Conservation (phyloP, 129 eudicot species). For the Artemisia annua region DNA sequence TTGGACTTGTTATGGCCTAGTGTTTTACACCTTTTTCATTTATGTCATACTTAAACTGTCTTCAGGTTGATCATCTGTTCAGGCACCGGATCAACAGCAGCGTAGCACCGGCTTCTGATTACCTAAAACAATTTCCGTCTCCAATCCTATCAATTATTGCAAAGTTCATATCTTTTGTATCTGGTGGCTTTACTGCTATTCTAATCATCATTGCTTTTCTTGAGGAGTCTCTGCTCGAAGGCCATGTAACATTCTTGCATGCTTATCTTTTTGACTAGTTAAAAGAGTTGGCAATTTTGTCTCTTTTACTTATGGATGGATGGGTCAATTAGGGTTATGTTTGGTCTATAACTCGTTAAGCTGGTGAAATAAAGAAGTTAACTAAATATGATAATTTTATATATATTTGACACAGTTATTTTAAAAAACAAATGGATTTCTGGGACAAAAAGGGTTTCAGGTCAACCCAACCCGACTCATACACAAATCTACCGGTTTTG, state of each 20-base stretch:
- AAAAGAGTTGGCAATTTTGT: too few relatives aligned
- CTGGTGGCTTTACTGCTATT: constrained; percentile 97
- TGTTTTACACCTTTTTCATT: not conserved
- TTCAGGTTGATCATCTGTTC: constrained; percentile 94
- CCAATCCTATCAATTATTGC: constrained; percentile 81
- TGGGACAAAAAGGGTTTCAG: too few relatives aligned
- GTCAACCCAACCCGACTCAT: too few relatives aligned
- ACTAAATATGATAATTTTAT: too few relatives aligned
- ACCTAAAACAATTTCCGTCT: constrained; percentile 88
- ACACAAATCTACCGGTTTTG: not conserved
- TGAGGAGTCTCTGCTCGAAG: constrained; percentile 96
- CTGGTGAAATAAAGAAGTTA: too few relatives aligned
- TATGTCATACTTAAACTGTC: not conserved
- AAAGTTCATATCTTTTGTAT: constrained; percentile 87
- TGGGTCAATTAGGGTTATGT: too few relatives aligned
- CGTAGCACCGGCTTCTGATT: constrained; percentile 76
- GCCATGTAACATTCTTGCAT: constrained; percentile 67
- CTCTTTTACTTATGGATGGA: too few relatives aligned
- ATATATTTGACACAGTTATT: too few relatives aligned
- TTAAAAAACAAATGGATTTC: too few relatives aligned
- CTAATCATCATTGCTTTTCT: constrained; percentile 91
- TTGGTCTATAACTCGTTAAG: too few relatives aligned
- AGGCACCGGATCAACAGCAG: constrained; percentile 89
- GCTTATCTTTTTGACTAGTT: not conserved
- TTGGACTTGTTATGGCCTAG: not conserved